phyloP scores from a whole-genome alignment of 2,329 filamentous ascomycete species.

The Arthrobotrys entomopaga region DNA sequence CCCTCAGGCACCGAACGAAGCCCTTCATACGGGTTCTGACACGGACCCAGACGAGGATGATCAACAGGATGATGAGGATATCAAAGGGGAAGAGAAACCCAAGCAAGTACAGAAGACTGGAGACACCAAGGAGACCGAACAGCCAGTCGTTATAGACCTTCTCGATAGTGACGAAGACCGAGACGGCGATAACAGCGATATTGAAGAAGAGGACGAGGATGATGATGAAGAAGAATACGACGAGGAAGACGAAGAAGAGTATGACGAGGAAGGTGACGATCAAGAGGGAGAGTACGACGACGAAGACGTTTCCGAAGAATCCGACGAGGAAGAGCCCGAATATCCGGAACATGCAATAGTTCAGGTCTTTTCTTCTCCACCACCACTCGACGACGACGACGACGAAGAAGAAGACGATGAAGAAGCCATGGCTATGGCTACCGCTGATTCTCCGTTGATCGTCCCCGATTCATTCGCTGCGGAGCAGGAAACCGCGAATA shows the following conservation, averaged over 20 bases:
- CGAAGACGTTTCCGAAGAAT: conserved; percentile 3
- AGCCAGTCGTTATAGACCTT: conserved; percentile 35
- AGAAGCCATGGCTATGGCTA: conserved; percentile 2
- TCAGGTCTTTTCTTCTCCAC: conserved; percentile 33
- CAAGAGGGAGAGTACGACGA: conserved; percentile 19
- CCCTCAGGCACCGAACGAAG: conserved; percentile 3
- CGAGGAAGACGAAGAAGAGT: conserved; percentile 3
- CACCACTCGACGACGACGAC: conserved; percentile 14
- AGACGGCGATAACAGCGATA: neutral
- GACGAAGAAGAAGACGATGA: neutral
- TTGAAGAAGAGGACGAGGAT: conserved; percentile 20
- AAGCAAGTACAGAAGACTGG: conserved; percentile 1
- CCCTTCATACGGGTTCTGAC: conserved; percentile 35
- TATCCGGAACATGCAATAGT: conserved; percentile 11
- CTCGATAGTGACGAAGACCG: conserved; percentile 43
- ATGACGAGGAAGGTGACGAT: conserved; percentile 23
- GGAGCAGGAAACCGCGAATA: neutral
- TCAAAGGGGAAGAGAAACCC: conserved; percentile 1
- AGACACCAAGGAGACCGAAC: neutral
- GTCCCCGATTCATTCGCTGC: conserved; percentile 26
- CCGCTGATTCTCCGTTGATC: neutral
- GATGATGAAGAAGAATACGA: conserved; percentile 8
- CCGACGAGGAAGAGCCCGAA: neutral
- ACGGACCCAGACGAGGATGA: conserved; percentile 42
- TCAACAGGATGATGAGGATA: conserved; percentile 12